A percentile compares a stretch with the other conserved stretches of the same genome.
Conservation (phyloP, 495 filamentous ascomycete genomes). For the Penicillium subrubescens region DNA sequence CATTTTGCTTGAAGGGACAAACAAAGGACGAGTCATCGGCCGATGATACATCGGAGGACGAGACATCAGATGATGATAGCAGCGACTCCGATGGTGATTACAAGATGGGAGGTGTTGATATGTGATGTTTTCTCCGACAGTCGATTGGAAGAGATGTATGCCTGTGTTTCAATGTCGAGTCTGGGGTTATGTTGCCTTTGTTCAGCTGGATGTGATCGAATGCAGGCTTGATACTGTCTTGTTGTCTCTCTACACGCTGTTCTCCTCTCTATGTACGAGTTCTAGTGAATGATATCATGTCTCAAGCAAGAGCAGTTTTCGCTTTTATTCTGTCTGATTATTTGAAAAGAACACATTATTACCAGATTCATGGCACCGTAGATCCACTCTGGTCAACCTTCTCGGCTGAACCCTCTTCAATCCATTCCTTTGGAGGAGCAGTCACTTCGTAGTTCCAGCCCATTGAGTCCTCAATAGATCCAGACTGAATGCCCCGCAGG, state of each 20-base stretch:
- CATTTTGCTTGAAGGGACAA: background rate
- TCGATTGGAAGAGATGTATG: background rate
- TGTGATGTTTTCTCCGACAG: background rate
- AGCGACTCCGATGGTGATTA: background rate
- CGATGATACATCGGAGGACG: no score
- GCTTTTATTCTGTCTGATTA: background rate
- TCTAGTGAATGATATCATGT: background rate
- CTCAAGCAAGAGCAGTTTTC: background rate
- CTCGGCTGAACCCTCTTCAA: slow-evolving; percentile 23
- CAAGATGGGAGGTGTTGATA: background rate
- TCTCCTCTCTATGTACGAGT: background rate
- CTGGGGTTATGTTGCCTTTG: background rate
- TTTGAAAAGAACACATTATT: background rate
- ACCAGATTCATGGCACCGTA: slow-evolving; percentile 29
- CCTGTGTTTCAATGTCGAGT: background rate
- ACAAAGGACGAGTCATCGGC: no score
- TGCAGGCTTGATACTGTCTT: background rate
- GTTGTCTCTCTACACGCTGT: background rate
- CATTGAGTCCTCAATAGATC: slow-evolving; percentile 72
- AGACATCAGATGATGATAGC: background rate
- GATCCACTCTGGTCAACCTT: slow-evolving; percentile 27
- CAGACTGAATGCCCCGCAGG: slow-evolving; percentile 82
- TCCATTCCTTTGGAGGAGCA: slow-evolving; percentile 38
- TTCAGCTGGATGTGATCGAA: background rate
- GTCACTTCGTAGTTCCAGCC: slow-evolving; percentile 62